Percentiles rank a stretch among this genome's conserved stretches.
These are phyloP conservation scores for Coccomyxa subellipsoidea DNA, from an alignment of 163 green algal species.

Conservation along the genomic window DNA sequence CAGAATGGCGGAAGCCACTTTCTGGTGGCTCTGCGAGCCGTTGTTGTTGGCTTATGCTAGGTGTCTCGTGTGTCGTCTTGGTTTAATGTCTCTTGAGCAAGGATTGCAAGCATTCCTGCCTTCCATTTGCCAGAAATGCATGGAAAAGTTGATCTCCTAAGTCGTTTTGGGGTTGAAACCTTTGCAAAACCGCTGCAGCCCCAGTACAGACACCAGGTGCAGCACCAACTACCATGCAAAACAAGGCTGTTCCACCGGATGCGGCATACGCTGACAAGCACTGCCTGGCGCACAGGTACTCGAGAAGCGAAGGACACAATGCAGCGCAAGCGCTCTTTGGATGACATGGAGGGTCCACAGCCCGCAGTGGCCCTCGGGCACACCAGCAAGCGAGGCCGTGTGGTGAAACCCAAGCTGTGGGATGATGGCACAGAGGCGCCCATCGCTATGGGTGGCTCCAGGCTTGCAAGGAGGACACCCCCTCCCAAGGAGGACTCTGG, in stretches of 20 bases:
- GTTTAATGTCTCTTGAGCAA: too few species aligned
- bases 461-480: background rate
- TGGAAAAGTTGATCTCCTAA: too few species aligned
- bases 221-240: too few species aligned
- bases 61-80: background rate
- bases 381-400: constrained; percentile 18
- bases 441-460: background rate
- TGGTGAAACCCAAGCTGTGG: constrained; percentile 27
- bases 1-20: background rate
- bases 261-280: background rate
- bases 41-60: background rate
- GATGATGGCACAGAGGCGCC: constrained; percentile 19
- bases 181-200: too few species aligned
- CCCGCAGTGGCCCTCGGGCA: background rate
- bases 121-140: too few species aligned
- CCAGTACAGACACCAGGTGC: too few species aligned
- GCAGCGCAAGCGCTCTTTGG: background rate
- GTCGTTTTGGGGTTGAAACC: too few species aligned
- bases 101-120: too few species aligned
- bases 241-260: too few species aligned
- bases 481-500: background rate
- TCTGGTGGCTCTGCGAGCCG: background rate
- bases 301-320: background rate
- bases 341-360: background rate
- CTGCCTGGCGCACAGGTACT: background rate